Evolutionary conservation across 2,329 filamentous ascomycete genomes (phyloP).

Genomic region (Fusarium transvaalense): DNA sequence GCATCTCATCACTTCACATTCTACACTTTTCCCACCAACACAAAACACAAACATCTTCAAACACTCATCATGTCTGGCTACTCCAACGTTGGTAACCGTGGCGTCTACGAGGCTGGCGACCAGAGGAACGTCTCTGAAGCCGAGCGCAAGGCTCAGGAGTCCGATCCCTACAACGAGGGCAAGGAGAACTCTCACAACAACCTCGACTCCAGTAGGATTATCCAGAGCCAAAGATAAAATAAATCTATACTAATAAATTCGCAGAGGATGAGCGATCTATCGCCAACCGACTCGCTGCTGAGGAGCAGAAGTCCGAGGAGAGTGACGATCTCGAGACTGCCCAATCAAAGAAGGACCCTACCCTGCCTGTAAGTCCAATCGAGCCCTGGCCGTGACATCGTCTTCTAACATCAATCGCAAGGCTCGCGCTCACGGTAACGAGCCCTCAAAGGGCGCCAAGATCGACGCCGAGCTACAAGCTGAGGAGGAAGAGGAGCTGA

Average conservation of each 20-base stretch:
- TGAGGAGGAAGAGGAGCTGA: constrained; percentile 75
- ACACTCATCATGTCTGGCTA: constrained; percentile 53
- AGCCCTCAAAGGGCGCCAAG: constrained; percentile 78
- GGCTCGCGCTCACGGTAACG: constrained; percentile 77
- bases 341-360: constrained; percentile 70
- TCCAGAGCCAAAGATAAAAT: constrained; percentile 54
- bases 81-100: constrained; percentile 75
- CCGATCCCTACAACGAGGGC: constrained; percentile 81
- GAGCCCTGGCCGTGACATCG: not conserved
- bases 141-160: constrained; percentile 62
- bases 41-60: not conserved
- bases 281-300: constrained; percentile 76
- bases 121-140: constrained; percentile 74
- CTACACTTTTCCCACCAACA: not conserved
- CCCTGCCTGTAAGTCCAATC: constrained; percentile 62
- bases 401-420: constrained; percentile 43
- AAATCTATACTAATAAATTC: constrained; percentile 35
- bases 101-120: constrained; percentile 81
- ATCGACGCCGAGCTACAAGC: constrained; percentile 76
- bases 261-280: constrained; percentile 78
- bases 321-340: constrained; percentile 60
- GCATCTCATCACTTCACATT: constrained; percentile 6
- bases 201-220: constrained; percentile 76
- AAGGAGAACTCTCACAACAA: constrained; percentile 75
- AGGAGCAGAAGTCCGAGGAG: constrained; percentile 61